phyloP scores from a whole-genome alignment of 345 rosid genomes.

The Acer saccharum region DNA sequence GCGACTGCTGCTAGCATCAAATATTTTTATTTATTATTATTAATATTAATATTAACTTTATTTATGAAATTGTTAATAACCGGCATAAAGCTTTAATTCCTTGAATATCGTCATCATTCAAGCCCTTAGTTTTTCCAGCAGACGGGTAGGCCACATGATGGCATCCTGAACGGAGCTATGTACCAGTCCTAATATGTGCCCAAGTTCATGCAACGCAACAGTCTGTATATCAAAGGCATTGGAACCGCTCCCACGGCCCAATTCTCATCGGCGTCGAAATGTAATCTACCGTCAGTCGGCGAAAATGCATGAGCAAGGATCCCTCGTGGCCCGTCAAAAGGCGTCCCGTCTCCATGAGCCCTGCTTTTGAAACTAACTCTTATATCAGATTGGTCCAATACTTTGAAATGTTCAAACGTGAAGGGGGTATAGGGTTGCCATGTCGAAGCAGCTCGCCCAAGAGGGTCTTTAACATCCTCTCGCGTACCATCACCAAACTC shows the following conservation, averaged over 20 bases:
- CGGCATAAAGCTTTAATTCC: conserved; percentile 2
- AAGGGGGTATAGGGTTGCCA: neutral
- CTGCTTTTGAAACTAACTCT: neutral
- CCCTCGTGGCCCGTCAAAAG: conserved; percentile 15
- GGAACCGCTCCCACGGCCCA: neutral
- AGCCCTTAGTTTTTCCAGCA: neutral
- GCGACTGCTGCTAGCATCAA: too few relatives aligned
- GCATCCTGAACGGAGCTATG: neutral
- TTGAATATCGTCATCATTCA: conserved; percentile 11
- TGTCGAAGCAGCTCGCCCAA: neutral
- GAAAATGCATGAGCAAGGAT: neutral
- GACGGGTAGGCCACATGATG: neutral
- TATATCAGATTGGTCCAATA: neutral
- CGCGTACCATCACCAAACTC: neutral
- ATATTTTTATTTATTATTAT: too few relatives aligned
- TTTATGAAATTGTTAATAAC: neutral
- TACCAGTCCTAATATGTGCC: neutral
- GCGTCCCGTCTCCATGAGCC: neutral
- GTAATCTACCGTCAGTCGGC: neutral
- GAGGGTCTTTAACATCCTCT: neutral
- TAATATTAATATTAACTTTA: too few relatives aligned
- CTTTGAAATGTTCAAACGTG: neutral
- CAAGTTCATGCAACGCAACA: conserved; percentile 20
- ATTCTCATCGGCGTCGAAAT: neutral
- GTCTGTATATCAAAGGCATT: neutral